These are phyloP conservation scores for Echium plantagineum DNA, from an alignment of 257 asterid genomes.

Conservation along the genomic window DNA sequence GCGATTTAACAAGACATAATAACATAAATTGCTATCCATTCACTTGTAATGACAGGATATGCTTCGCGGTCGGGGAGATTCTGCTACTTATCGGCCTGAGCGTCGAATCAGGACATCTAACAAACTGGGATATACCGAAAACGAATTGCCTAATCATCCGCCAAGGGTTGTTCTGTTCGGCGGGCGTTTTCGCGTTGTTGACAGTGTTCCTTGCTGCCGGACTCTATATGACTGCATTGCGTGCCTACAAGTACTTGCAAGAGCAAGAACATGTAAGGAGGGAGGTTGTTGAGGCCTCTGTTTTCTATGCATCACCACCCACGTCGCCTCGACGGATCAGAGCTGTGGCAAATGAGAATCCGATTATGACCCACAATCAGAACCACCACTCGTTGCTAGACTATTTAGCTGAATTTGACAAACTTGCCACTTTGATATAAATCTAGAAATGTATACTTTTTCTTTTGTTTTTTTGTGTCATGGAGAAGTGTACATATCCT, in stretches of 20 bases:
- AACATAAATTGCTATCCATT: not conserved
- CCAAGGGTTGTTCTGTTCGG: constrained; percentile 65
- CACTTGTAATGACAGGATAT: constrained; percentile 29
- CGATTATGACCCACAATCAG: constrained; percentile 27
- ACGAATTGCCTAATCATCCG: constrained; percentile 38
- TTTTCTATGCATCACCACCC: constrained; percentile 58
- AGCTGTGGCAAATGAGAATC: constrained; percentile 33
- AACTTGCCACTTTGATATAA: constrained; percentile 33
- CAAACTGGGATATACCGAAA: constrained; percentile 47
- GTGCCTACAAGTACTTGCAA: constrained; percentile 28
- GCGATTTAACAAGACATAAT: too few relatives aligned
- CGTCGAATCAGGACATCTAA: constrained; percentile 83
- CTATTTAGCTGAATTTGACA: constrained; percentile 45
- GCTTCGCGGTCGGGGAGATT: constrained; percentile 75
- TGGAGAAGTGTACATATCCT: not conserved
- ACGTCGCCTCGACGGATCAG: constrained; percentile 31
- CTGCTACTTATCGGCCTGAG: constrained; percentile 61
- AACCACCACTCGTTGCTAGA: constrained; percentile 29
- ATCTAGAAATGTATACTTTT: not conserved
- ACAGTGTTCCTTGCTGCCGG: constrained; percentile 66
- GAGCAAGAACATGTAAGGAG: constrained; percentile 31
- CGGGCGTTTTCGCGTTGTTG: constrained; percentile 59
- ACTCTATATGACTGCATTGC: constrained; percentile 49
- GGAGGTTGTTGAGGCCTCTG: constrained; percentile 38
- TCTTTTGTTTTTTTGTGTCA: not conserved